These are phyloP conservation scores for Metschnikowia lunata DNA, from an alignment of 805 yeast species.

Conservation along the genomic window DNA sequence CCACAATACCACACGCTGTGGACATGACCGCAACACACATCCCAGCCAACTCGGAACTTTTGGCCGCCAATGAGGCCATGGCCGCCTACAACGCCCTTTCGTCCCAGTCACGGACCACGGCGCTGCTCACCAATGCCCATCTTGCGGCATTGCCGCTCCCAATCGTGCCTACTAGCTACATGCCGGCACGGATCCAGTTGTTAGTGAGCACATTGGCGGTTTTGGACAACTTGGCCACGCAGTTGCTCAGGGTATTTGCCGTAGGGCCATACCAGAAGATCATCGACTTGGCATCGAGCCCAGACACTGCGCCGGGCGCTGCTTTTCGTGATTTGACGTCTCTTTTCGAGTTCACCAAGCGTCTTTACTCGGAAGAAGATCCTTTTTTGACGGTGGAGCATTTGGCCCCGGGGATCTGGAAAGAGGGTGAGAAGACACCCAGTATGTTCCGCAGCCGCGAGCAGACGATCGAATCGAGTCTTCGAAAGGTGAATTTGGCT, in stretches of 20 bases:
- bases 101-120: conserved; percentile 34
- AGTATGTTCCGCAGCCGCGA: conserved; percentile 55
- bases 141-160: conserved; percentile 58
- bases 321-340: conserved; percentile 67
- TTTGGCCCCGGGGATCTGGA: conserved; percentile 69
- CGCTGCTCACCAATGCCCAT: conserved; percentile 42
- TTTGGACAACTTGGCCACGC: conserved; percentile 78
- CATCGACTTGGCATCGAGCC: conserved; percentile 61
- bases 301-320: conserved; percentile 61
- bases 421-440: conserved; percentile 57
- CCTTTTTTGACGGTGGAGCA: conserved; percentile 69
- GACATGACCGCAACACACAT: no score
- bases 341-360: conserved; percentile 71
- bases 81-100: conserved; percentile 42
- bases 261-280: conserved; percentile 74
- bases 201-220: conserved; percentile 67
- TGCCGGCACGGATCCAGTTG: conserved; percentile 60
- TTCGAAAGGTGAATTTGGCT: conserved; percentile 82
- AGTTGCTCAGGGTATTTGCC: conserved; percentile 67
- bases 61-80: conserved; percentile 37
- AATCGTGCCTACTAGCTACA: conserved; percentile 50
- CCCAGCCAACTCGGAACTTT: conserved; percentile 40
- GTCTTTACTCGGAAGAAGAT: conserved; percentile 63
- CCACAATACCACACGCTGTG: not conserved
- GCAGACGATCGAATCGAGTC: conserved; percentile 56